Evolutionary conservation across 176 grass and related monocot species (phyloP).

Genomic region (Oryza meridionalis): DNA sequence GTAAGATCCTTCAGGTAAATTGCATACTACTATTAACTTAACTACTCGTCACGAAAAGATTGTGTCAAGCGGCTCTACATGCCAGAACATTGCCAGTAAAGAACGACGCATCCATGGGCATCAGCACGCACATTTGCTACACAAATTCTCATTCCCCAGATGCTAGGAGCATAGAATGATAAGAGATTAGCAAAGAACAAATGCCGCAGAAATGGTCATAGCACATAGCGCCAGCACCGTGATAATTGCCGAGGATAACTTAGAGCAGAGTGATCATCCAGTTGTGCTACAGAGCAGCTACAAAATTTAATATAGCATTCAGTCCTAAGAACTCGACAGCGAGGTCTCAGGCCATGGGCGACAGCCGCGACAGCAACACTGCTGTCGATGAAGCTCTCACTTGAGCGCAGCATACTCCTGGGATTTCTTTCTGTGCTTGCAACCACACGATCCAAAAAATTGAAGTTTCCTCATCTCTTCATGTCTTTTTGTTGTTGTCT

Average conservation of each 20-base stretch:
- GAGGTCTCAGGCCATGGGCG: constrained; percentile 33
- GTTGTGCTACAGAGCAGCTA: constrained; percentile 54
- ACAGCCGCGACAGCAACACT: constrained; percentile 3
- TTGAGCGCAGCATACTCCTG: constrained; percentile 28
- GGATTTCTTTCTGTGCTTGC: background rate
- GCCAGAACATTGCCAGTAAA: background rate
- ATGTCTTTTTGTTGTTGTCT: constrained; percentile 35
- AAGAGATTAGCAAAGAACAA: background rate
- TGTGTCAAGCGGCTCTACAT: no score
- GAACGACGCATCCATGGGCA: background rate
- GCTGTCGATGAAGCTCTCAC: constrained; percentile 7
- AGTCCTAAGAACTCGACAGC: constrained; percentile 22
- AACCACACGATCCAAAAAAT: constrained; percentile 22
- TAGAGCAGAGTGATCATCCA: constrained; percentile 36
- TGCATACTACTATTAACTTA: background rate
- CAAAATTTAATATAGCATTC: constrained; percentile 48
- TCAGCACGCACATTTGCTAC: background rate
- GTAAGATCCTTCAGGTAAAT: no score
- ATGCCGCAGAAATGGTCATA: constrained; percentile 15
- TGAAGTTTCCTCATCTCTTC: constrained; percentile 28
- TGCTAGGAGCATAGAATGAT: background rate
- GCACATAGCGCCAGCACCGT: background rate
- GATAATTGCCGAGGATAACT: constrained; percentile 27
- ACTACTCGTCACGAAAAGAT: background rate
- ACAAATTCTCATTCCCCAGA: constrained; percentile 8